Evolutionary conservation across 306 rosid genomes (phyloP), one percentile per base, ranked within the genome.

Genomic region (apple (Malus domestica)): DNA sequence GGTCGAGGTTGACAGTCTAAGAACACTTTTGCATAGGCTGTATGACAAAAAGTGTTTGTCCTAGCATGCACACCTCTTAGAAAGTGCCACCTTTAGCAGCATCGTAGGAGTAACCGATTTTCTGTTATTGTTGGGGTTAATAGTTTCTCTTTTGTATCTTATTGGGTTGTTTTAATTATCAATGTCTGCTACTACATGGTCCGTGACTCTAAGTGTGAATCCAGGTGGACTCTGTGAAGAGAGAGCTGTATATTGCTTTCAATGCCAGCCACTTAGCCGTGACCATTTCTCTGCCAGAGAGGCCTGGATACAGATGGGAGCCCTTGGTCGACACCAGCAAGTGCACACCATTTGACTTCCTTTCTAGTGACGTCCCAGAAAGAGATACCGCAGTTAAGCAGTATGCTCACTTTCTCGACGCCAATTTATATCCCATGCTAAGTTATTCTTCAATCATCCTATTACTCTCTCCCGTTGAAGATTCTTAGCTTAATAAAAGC

Each of bases 371-470:
- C 67, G 20, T 92, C 38, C 88, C 93, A 5, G 90, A 68, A 78
- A 92, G 97, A 87, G 92, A 87, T 29, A 77, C 71, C 42, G 97
- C 91, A 35, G 71, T 88, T 70, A 80, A 63, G 60, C 99, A 95
- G 83, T 90, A 89, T 75, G 89, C 92, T 45, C 97, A 92, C 61
- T 92, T 95, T 82, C 90, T 95, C 35, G 97, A 92, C 0, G 85
- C 88, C 76, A 92, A 89, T 80, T 66, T 81, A 23, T 95, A 95
- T 81, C 99, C 99, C 54, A 95, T 90, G 99, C 92, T 89, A 61
- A 89, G 93, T 86, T 95, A 92, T 89, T 95, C 99, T 80, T 92
- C 99, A 81, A 81, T 92, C 85, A 85, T 95, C 80, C 91, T 95
- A n/a, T 42, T 92, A 69, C 90, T 79, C 64, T 64, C 84, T 64